Conservation (phyloP, 805 yeast genomes). For the Myxozyma geophila region DNA sequence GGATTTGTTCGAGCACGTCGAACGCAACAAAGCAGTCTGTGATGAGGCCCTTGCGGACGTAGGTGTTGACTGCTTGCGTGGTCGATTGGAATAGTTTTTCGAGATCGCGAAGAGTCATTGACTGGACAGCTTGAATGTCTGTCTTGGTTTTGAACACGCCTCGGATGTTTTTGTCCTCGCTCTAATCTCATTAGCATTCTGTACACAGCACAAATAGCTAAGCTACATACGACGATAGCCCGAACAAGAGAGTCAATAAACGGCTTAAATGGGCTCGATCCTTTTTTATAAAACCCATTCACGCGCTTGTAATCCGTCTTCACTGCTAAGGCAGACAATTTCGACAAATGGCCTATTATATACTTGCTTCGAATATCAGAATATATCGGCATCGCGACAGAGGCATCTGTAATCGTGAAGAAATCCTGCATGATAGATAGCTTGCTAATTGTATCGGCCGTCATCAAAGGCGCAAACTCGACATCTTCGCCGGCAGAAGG, state of each 20-base stretch:
- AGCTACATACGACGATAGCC: constrained; percentile 14
- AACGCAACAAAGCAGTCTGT: constrained; percentile 59
- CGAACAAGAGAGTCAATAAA: constrained; percentile 13
- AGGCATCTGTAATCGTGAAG: constrained; percentile 22
- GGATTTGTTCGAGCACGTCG: constrained; percentile 60
- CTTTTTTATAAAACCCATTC: constrained; percentile 29
- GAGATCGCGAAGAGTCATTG: constrained; percentile 35
- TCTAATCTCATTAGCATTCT: not conserved
- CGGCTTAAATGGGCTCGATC: constrained; percentile 21
- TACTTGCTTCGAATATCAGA: constrained; percentile 25
- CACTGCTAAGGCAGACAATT: constrained; percentile 15
- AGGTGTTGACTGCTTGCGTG: constrained; percentile 24
- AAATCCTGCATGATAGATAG: constrained; percentile 32
- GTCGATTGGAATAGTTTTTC: constrained; percentile 37
- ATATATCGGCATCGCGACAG: constrained; percentile 23
- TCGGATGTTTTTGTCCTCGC: constrained; percentile 17
- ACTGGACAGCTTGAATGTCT: constrained; percentile 17
- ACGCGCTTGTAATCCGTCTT: constrained; percentile 16
- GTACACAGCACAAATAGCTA: not conserved
- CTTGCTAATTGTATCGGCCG: constrained; percentile 6
- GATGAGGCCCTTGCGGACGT: constrained; percentile 50
- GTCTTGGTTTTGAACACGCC: constrained; percentile 17
- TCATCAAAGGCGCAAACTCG: constrained; percentile 8
- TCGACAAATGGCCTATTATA: constrained; percentile 10
- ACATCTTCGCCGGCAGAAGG: not conserved